Percentiles rank a stretch among this genome's conserved stretches.
Conservation (phyloP, 495 filamentous ascomycete species). For the Tetracladium marchalianum region DNA sequence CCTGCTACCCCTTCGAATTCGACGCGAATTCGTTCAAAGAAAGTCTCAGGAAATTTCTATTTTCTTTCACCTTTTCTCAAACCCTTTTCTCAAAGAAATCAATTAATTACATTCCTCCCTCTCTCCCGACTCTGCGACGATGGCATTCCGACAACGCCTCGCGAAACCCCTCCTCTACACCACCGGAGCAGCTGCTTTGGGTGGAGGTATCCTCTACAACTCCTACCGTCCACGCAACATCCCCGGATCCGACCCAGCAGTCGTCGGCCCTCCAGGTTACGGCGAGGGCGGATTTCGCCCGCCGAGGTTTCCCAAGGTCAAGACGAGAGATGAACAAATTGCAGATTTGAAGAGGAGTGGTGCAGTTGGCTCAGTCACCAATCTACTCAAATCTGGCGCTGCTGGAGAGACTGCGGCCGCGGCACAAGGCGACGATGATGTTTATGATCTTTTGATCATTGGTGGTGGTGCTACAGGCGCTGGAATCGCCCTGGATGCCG, state of each 20-base stretch:
- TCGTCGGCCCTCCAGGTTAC: slow-evolving; percentile 74
- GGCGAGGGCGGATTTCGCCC: slow-evolving; percentile 67
- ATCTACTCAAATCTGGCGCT: not conserved
- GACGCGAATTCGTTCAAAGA: too few species aligned
- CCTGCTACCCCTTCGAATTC: too few species aligned
- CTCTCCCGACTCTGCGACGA: slow-evolving; percentile 22
- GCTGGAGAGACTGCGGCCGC: slow-evolving; percentile 28
- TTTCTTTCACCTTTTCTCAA: too few species aligned
- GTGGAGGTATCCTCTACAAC: slow-evolving; percentile 61
- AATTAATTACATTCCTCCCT: not conserved
- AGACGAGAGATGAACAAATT: slow-evolving; percentile 59
- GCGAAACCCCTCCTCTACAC: slow-evolving; percentile 53
- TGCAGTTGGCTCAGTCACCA: slow-evolving; percentile 7
- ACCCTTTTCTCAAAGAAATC: too few species aligned
- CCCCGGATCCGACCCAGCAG: slow-evolving; percentile 69
- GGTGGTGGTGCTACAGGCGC: slow-evolving; percentile 88
- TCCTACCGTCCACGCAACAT: slow-evolving; percentile 79
- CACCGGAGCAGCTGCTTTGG: slow-evolving; percentile 39
- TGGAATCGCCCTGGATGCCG: slow-evolving; percentile 90
- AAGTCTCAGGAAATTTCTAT: too few species aligned
- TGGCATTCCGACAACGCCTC: slow-evolving; percentile 52
- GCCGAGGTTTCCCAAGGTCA: slow-evolving; percentile 71
- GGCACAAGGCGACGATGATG: slow-evolving; percentile 24
- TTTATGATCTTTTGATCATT: slow-evolving; percentile 85
- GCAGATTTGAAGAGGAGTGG: slow-evolving; percentile 42